These are phyloP conservation scores for Eucalyptus pumila DNA, from an alignment of 345 rosid species.

Conservation along the genomic window DNA sequence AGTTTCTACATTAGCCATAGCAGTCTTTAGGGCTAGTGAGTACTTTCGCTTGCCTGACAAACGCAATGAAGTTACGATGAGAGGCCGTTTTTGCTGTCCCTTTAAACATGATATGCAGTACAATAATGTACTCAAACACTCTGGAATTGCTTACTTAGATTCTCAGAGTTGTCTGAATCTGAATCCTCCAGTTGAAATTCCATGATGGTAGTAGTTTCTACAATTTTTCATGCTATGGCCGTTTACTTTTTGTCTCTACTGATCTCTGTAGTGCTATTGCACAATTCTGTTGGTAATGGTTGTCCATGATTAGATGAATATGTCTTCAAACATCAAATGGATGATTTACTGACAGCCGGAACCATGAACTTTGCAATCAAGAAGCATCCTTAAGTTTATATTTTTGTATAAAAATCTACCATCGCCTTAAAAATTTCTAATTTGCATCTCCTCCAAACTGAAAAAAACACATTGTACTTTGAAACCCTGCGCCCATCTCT, in stretches of 20 bases:
- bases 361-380: neutral
- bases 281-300: neutral
- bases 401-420: neutral
- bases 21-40: neutral
- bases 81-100: neutral
- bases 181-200: neutral
- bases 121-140: neutral
- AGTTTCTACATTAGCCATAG: neutral
- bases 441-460: neutral
- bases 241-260: neutral
- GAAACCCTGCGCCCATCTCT: neutral
- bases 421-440: neutral
- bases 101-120: neutral
- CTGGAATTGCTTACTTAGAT: neutral
- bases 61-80: neutral
- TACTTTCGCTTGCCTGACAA: neutral
- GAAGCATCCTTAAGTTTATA: neutral
- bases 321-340: neutral
- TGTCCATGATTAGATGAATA: neutral
- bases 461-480: neutral
- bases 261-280: neutral
- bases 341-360: neutral
- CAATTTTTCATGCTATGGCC: neutral
- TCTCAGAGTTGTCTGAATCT: neutral
- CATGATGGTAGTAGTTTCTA: neutral